These are phyloP conservation scores for Cubamyces sp. DNA, from an alignment of 768 basidiomycete species.

Conservation along the genomic window DNA sequence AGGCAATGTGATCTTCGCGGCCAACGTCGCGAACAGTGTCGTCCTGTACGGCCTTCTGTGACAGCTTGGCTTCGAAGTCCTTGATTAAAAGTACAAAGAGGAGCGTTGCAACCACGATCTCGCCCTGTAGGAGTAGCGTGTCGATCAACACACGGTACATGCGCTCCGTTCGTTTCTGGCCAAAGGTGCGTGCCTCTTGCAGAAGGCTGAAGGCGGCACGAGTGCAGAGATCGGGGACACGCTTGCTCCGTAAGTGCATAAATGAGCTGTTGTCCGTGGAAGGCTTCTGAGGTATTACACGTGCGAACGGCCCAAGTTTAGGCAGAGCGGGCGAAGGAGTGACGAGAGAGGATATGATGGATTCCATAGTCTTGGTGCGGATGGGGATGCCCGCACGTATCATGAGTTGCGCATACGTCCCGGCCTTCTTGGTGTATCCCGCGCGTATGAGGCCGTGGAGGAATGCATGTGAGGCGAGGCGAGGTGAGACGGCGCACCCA, in stretches of 20 bases:
- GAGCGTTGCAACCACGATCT: conserved; percentile 76
- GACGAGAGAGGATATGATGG: conserved; percentile 40
- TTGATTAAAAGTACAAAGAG: conserved; percentile 68
- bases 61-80: conserved; percentile 54
- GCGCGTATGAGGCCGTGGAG: conserved; percentile 65
- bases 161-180: conserved; percentile 56
- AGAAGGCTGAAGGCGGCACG: conserved; percentile 59
- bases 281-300: conserved; percentile 20
- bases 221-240: conserved; percentile 45
- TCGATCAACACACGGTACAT: conserved; percentile 66
- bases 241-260: conserved; percentile 38
- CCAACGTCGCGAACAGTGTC: neutral
- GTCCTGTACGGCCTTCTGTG: neutral
- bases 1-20: conserved; percentile 3
- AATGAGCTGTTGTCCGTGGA: conserved; percentile 18
- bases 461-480: conserved; percentile 63
- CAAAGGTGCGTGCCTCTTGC: conserved; percentile 52
- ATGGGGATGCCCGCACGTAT: conserved; percentile 57
- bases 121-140: conserved; percentile 74
- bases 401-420: conserved; percentile 52
- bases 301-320: conserved; percentile 27
- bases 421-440: conserved; percentile 52
- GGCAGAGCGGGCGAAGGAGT: conserved; percentile 27
- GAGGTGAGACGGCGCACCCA: conserved; percentile 54
- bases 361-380: conserved; percentile 52